phyloP scores from a whole-genome alignment of 805 yeast genomes.

The Sugiyamaella chiloensis region DNA sequence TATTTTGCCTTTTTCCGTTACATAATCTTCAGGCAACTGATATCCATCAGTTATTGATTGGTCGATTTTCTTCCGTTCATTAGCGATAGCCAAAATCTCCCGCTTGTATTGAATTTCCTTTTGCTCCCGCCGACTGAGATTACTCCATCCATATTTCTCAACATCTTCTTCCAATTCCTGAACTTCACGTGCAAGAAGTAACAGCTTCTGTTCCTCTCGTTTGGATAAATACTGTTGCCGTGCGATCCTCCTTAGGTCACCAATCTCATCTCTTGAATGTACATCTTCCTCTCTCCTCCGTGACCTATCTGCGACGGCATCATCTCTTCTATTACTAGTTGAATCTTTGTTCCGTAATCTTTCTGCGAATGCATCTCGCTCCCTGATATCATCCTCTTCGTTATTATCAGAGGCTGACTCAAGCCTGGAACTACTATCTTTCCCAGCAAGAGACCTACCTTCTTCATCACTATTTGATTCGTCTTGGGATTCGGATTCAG shows the following conservation, averaged over 20 bases:
- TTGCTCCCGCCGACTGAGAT: slow-evolving; percentile 47
- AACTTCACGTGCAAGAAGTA: slow-evolving; percentile 46
- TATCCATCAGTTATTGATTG: slow-evolving; percentile 40
- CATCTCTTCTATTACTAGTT: slow-evolving; percentile 8
- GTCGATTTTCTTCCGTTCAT: slow-evolving; percentile 39
- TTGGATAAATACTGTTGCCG: slow-evolving; percentile 47
- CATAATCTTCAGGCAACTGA: slow-evolving; percentile 54
- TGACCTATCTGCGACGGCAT: not conserved
- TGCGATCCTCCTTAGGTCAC: slow-evolving; percentile 44
- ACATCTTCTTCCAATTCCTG: slow-evolving; percentile 49
- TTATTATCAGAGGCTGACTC: not conserved
- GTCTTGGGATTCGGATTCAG: slow-evolving; percentile 6
- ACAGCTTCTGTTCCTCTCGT: slow-evolving; percentile 47
- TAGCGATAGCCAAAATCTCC: slow-evolving; percentile 45
- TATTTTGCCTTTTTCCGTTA: slow-evolving; percentile 49
- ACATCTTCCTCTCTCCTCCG: slow-evolving; percentile 4
- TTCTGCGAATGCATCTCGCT: slow-evolving; percentile 33
- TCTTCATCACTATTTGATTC: slow-evolving; percentile 1
- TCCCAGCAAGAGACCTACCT: not conserved
- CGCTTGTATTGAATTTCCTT: slow-evolving; percentile 51
- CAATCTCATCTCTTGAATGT: slow-evolving; percentile 13
- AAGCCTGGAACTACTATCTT: not conserved
- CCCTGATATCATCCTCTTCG: slow-evolving; percentile 34
- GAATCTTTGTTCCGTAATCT: slow-evolving; percentile 26
- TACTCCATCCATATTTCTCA: slow-evolving; percentile 51